phyloP scores from a whole-genome alignment of 2,329 filamentous ascomycete species.

The Exophiala spinifera region DNA sequence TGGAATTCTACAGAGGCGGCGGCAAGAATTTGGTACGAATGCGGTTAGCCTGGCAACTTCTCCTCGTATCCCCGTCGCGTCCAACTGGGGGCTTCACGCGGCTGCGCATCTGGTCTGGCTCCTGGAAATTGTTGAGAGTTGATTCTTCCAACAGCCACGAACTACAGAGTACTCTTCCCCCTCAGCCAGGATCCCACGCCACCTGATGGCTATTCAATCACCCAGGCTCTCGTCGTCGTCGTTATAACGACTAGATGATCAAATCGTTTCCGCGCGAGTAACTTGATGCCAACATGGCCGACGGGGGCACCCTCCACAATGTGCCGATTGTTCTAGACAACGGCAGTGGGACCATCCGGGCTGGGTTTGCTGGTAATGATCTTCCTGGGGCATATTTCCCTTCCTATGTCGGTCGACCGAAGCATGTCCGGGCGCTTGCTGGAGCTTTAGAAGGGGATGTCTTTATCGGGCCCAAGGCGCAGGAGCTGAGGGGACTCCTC shows the following conservation, averaged over 20 bases:
- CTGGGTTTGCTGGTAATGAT: slow-evolving; percentile 94
- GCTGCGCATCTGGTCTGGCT: neutral
- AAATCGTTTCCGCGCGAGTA: neutral
- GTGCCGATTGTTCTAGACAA: slow-evolving; percentile 98
- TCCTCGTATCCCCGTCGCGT: neutral
- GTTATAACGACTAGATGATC: neutral
- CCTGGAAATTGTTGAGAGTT: neutral
- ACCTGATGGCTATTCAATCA: neutral
- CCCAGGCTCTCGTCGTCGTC: neutral
- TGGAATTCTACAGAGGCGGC: slow-evolving; percentile 3
- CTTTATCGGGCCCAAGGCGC: slow-evolving; percentile 90
- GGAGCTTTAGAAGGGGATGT: slow-evolving; percentile 94
- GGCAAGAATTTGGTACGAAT: neutral
- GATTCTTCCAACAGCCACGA: too few relatives aligned
- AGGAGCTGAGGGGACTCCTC: slow-evolving; percentile 83
- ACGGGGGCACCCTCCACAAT: slow-evolving; percentile 69
- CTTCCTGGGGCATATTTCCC: slow-evolving; percentile 96
- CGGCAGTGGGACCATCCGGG: slow-evolving; percentile 94
- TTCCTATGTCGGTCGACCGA: slow-evolving; percentile 92
- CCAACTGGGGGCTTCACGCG: neutral
- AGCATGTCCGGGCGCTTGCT: slow-evolving; percentile 91
- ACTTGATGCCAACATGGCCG: slow-evolving; percentile 21
- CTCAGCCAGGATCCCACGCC: neutral
- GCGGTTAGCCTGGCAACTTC: too few relatives aligned
- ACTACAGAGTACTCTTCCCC: too few relatives aligned